These are phyloP conservation scores for Pseudoneurospora amorphoporcata DNA, from an alignment of 495 filamentous ascomycete genomes.

Conservation along the genomic window DNA sequence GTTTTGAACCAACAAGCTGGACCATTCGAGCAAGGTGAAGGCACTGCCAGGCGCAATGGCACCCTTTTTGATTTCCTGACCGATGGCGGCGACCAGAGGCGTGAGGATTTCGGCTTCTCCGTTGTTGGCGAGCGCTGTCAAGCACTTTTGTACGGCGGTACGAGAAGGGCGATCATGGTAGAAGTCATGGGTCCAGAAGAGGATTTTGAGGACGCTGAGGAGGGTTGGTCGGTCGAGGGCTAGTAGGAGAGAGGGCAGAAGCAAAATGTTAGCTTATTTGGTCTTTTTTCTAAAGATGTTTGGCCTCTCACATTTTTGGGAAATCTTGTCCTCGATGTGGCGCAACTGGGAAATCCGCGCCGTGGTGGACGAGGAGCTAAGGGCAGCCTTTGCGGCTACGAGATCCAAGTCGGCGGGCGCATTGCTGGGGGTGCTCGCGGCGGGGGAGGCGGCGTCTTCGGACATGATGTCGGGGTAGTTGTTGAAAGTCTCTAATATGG, in stretches of 20 bases:
- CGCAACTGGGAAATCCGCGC: slow-evolving; percentile 33
- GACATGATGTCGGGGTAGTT: slow-evolving; percentile 30
- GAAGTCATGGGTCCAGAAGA: slow-evolving; percentile 78
- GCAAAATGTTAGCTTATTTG: not conserved
- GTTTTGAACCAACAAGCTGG: slow-evolving; percentile 59
- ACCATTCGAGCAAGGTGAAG: slow-evolving; percentile 89
- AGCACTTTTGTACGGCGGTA: slow-evolving; percentile 65
- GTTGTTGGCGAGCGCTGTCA: slow-evolving; percentile 51
- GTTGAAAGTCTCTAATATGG: not conserved
- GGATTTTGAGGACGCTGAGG: slow-evolving; percentile 47
- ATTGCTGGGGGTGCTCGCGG: slow-evolving; percentile 8
- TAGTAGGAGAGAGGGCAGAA: slow-evolving; percentile 2
- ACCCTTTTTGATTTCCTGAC: slow-evolving; percentile 58
- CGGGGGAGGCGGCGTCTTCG: slow-evolving; percentile 22
- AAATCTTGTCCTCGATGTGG: slow-evolving; percentile 36
- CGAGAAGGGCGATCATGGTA: slow-evolving; percentile 81
- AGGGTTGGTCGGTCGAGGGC: slow-evolving; percentile 29
- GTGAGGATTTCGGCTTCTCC: slow-evolving; percentile 44
- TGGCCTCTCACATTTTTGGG: slow-evolving; percentile 30
- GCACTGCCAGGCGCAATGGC: slow-evolving; percentile 68
- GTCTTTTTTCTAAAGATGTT: too few species aligned
- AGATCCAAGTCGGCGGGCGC: slow-evolving; percentile 27
- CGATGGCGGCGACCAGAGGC: slow-evolving; percentile 47
- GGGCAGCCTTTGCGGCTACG: slow-evolving; percentile 21
- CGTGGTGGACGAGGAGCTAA: slow-evolving; percentile 41